phyloP scores from a whole-genome alignment of 1,139 yeast species.

The Hyphopichia fennica region DNA sequence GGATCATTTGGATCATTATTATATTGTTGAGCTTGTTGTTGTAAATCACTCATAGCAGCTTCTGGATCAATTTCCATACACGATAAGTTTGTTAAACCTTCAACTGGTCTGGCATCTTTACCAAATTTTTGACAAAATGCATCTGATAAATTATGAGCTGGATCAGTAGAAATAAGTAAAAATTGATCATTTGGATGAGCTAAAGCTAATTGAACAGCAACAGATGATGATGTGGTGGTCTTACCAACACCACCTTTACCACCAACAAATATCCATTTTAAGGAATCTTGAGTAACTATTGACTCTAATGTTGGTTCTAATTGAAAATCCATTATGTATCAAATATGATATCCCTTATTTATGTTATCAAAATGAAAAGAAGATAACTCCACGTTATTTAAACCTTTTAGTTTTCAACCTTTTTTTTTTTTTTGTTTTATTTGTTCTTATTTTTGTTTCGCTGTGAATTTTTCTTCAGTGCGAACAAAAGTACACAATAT shows the following conservation, averaged over 20 bases:
- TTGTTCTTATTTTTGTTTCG: too few relatives aligned
- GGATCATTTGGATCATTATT: constrained; percentile 63
- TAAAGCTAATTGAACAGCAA: constrained; percentile 86
- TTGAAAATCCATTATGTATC: constrained; percentile 46
- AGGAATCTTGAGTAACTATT: constrained; percentile 61
- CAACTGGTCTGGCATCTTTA: constrained; percentile 91
- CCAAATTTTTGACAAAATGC: constrained; percentile 98
- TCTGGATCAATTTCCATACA: constrained; percentile 99
- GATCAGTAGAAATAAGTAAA: constrained; percentile 91
- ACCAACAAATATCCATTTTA: constrained; percentile 97
- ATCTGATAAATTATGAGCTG: constrained; percentile 95
- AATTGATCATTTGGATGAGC: constrained; percentile 81
- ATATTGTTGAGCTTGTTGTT: constrained; percentile 57
- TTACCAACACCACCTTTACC: constrained; percentile 99
- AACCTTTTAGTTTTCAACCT: too few relatives aligned
- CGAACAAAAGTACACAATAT: too few relatives aligned
- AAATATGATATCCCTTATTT: not conserved
- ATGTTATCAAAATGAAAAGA: not conserved
- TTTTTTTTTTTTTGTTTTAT: too few relatives aligned
- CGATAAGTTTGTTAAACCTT: constrained; percentile 81
- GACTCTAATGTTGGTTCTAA: constrained; percentile 70
- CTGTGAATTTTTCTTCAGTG: too few relatives aligned
- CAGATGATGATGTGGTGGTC: constrained; percentile 93
- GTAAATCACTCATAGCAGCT: constrained; percentile 88
- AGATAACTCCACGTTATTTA: not conserved